Conservation (phyloP, 139 green algal genomes). For the Yamagishiella unicocca region DNA sequence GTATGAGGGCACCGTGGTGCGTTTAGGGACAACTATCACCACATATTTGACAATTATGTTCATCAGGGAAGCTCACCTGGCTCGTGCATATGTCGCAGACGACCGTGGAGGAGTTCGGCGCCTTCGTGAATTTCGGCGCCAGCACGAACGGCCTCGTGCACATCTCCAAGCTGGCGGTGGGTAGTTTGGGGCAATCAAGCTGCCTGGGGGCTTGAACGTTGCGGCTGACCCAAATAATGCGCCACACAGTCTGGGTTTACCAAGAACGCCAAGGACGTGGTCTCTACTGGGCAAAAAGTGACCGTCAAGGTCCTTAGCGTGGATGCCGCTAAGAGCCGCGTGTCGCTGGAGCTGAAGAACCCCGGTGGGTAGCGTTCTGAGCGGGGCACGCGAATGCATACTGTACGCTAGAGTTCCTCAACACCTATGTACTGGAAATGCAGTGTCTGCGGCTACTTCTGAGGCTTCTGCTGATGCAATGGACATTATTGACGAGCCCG, state of each 20-base stretch:
- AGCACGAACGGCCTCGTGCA: constrained; percentile 92
- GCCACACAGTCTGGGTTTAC: constrained; percentile 61
- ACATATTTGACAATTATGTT: neutral
- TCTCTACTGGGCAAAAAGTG: constrained; percentile 65
- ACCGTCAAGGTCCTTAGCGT: constrained; percentile 61
- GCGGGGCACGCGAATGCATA: too few species aligned
- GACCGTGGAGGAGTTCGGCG: constrained; percentile 83
- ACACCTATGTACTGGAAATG: too few species aligned
- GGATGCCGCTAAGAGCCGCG: constrained; percentile 58
- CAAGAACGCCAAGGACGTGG: constrained; percentile 65
- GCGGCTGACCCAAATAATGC: neutral
- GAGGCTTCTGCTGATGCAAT: neutral
- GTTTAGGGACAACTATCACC: constrained; percentile 19
- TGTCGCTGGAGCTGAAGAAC: constrained; percentile 70
- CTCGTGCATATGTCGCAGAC: constrained; percentile 54
- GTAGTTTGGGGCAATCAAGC: neutral
- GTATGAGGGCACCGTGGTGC: constrained; percentile 72
- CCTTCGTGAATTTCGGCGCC: constrained; percentile 95
- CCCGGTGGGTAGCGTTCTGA: too few species aligned
- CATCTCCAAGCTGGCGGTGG: constrained; percentile 90
- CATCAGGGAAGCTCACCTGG: neutral
- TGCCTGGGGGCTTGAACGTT: neutral
- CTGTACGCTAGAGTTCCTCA: too few species aligned
- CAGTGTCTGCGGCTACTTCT: neutral
- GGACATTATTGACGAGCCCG: neutral